Percentiles rank a stretch among this genome's conserved stretches.
These are phyloP conservation scores for Taphrina populina DNA, from an alignment of 1,139 yeast genomes.

Conservation along the genomic window DNA sequence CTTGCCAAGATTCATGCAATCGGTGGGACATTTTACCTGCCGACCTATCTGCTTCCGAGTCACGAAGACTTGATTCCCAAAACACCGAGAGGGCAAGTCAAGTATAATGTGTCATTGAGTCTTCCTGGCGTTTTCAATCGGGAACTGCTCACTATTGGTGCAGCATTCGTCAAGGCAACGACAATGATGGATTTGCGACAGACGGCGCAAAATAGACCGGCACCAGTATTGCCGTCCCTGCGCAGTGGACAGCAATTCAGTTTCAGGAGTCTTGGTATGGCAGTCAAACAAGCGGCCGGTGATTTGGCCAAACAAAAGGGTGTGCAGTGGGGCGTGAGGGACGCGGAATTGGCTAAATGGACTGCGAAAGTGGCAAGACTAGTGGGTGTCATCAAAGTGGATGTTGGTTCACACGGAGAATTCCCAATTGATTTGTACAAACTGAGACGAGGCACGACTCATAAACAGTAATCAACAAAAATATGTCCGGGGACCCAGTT, in stretches of 20 bases:
- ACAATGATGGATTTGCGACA: conserved; percentile 32
- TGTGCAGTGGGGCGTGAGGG: conserved; percentile 32
- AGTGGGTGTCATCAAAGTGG: conserved; percentile 15
- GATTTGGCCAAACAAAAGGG: conserved; percentile 32
- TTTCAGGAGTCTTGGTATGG: conserved; percentile 15
- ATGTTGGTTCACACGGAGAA: conserved; percentile 22
- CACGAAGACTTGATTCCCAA: conserved; percentile 17
- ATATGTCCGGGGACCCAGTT: not conserved
- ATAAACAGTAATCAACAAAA: too few relatives aligned
- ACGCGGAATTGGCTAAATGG: conserved; percentile 29
- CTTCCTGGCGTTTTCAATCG: conserved; percentile 29
- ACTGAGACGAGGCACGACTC: conserved; percentile 13
- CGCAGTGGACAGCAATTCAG: not conserved
- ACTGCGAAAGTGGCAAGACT: conserved; percentile 20
- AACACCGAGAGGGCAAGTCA: not conserved
- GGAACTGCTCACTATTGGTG: conserved; percentile 29
- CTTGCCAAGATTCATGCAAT: conserved; percentile 25
- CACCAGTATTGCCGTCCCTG: conserved; percentile 17
- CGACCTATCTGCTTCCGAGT: conserved; percentile 22
- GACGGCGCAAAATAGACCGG: conserved; percentile 10
- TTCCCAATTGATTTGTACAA: conserved; percentile 16
- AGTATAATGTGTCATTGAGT: conserved; percentile 1
- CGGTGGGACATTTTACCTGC: conserved; percentile 3
- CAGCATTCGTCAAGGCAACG: conserved; percentile 25
- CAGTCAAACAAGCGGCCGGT: conserved; percentile 28